Evolutionary conservation across 139 green algal genomes (phyloP).

Genomic region (Protoeuglena noctilucae): DNA sequence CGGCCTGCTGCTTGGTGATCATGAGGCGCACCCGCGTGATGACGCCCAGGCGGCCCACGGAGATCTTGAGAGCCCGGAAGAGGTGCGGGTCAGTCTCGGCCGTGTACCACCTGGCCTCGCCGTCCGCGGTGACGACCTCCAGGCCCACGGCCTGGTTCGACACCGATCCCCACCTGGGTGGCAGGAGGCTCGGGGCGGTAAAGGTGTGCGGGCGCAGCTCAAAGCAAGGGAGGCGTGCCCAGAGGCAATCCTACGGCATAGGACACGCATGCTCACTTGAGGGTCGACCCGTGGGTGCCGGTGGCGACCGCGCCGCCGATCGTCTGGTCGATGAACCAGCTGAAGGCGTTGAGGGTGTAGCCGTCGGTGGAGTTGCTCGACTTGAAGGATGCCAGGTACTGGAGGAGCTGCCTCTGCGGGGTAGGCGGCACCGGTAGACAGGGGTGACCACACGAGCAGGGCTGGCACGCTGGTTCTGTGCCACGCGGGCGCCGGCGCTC

Average conservation of each 20-base stretch:
- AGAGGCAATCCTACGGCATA: conserved; percentile 14
- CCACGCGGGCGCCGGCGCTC: too few species aligned
- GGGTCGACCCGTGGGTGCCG: conserved; percentile 50
- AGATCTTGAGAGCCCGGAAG: conserved; percentile 15
- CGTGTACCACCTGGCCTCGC: conserved; percentile 35
- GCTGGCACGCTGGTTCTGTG: too few species aligned
- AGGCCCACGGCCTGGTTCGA: conserved; percentile 27
- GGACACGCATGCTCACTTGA: conserved; percentile 39
- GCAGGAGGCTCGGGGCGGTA: not conserved
- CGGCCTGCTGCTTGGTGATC: conserved; percentile 25
- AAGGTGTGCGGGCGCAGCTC: not conserved
- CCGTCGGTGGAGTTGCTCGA: conserved; percentile 32
- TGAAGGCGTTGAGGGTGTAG: conserved; percentile 50
- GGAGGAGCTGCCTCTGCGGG: conserved; percentile 32
- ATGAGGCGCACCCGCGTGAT: conserved; percentile 43
- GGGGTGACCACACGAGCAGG: too few species aligned
- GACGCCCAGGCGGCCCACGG: conserved; percentile 49
- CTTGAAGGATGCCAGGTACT: conserved; percentile 63
- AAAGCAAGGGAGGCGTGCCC: not conserved
- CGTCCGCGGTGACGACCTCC: conserved; percentile 53
- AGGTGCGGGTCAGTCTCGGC: conserved; percentile 35
- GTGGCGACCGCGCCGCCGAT: conserved; percentile 71
- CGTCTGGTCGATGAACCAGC: conserved; percentile 69
- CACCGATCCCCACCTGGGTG: too few species aligned
- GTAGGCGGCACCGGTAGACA: too few species aligned